Base-by-base conservation (phyloP, 73 alveolate genomes). In the Tetrahymena elliotti region DNA sequence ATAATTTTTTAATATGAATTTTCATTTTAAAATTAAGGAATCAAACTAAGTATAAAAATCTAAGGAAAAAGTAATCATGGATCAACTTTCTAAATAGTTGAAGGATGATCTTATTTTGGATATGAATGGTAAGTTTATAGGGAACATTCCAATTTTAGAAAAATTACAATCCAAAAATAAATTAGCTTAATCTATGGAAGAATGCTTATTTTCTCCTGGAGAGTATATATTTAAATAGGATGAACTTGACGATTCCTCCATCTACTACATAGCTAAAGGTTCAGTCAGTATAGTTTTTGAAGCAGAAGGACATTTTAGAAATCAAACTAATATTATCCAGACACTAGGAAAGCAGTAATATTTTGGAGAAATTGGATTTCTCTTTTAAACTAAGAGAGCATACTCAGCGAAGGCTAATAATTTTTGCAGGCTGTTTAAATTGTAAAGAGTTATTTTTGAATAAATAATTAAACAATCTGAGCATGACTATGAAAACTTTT, bases 291-390 rank as follows among this genome's bases (percentile, higher is more conserved):
- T 98, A 33, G 40, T 97, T 36, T 98, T 97, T 53, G 93, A 96
- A 15, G 88, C 88, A 27, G 88, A 97, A n/a, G 11, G 16, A 2
- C 10, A n/a, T 6, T 27, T 6, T 82, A 83, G 95, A 84, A 39
- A 33, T 18, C 35, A 88, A 38, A 27, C 83, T 52, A 95, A 98
- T 15, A 93, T 94, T 38, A 94, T 97, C 20, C 88, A 94, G 88
- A 96, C 93, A 20, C 93, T 98, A 3, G 93, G 95, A 38, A 83
- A 97, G 95, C 96, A 95, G 52, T 93, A 97, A 20, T 96, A 94
- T 93, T 98, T 97, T 95, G 99, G 99, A 9, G 99, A 98, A 92
- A 95, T 97, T 35, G 98, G 98, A 13, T 98, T 98, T 92, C 96
- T 97, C 93, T 95, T 98, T 34, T 98, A 95, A 40, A 95, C 95